Conservation (phyloP, 495 filamentous ascomycete species). For the Aspergillus bridgeri region DNA sequence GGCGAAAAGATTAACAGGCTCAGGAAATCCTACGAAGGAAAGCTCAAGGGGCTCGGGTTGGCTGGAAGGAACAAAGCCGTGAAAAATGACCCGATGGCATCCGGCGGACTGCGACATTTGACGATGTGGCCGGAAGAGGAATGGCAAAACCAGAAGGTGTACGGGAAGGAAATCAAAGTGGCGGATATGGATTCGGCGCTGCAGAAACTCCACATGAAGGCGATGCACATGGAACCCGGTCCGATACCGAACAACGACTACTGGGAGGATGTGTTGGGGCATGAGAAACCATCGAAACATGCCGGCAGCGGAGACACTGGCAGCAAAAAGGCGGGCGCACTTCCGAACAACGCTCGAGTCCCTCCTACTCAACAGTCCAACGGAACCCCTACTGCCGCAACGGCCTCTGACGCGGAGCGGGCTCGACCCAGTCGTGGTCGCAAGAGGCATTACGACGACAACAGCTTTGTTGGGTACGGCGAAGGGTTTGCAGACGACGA, state of each 20-base stretch:
- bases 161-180: slow-evolving; percentile 54
- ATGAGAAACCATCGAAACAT: slow-evolving; percentile 51
- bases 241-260: slow-evolving; percentile 52
- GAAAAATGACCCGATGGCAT: slow-evolving; percentile 43
- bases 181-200: slow-evolving; percentile 43
- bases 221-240: slow-evolving; percentile 57
- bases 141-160: slow-evolving; percentile 61
- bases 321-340: slow-evolving; percentile 36
- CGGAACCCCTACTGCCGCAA: slow-evolving; percentile 25
- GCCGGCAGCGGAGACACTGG: slow-evolving; percentile 24
- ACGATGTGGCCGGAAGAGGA: slow-evolving; percentile 62
- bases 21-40: slow-evolving; percentile 70
- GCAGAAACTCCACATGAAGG: slow-evolving; percentile 45
- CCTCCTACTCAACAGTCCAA: slow-evolving; percentile 29
- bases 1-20: slow-evolving; percentile 72
- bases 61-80: slow-evolving; percentile 61
- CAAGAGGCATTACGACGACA: slow-evolving; percentile 66
- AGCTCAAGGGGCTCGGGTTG: slow-evolving; percentile 59
- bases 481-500: slow-evolving; percentile 62
- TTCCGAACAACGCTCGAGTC: slow-evolving; percentile 26
- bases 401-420: slow-evolving; percentile 40
- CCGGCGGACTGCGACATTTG: slow-evolving; percentile 42
- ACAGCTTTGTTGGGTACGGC: slow-evolving; percentile 65
- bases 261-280: slow-evolving; percentile 57
- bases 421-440: slow-evolving; percentile 56